A percentile compares a stretch with the other conserved stretches of the same genome.
These are phyloP conservation scores for Harringtonia aguacate DNA, from an alignment of 2,329 filamentous ascomycete genomes.

Conservation along the genomic window DNA sequence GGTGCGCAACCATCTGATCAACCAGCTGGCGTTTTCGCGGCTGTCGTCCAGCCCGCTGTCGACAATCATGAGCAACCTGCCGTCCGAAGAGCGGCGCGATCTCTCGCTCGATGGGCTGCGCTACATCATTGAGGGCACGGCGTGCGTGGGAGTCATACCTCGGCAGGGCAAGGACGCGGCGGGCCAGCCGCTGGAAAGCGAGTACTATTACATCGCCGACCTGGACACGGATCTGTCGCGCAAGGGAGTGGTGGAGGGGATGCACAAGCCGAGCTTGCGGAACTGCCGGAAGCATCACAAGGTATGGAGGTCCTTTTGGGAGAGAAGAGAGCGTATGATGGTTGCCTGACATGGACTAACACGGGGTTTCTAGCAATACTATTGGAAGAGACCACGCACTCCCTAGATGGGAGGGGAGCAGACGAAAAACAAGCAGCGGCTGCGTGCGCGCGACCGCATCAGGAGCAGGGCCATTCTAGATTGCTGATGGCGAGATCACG, in stretches of 20 bases:
- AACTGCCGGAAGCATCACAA: conserved; percentile 94
- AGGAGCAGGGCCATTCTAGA: too few relatives aligned
- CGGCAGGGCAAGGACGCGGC: conserved; percentile 93
- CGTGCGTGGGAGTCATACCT: conserved; percentile 78
- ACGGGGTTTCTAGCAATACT: conserved; percentile 48
- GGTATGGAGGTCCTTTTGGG: conserved; percentile 38
- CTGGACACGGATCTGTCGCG: conserved; percentile 70
- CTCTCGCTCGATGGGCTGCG: conserved; percentile 56
- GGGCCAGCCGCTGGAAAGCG: conserved; percentile 84
- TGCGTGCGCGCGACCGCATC: too few relatives aligned
- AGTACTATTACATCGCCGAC: conserved; percentile 94
- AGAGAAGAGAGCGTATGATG: background rate
- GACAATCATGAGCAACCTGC: conserved; percentile 79
- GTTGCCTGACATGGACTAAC: conserved; percentile 10
- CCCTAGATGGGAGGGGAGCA: conserved; percentile 24
- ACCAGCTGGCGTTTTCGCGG: conserved; percentile 90
- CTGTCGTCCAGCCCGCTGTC: conserved; percentile 86
- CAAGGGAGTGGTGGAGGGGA: conserved; percentile 67
- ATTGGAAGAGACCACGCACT: conserved; percentile 55
- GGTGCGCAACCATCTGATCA: conserved; percentile 79
- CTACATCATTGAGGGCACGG: conserved; percentile 58
- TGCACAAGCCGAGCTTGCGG: conserved; percentile 80
- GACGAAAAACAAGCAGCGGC: too few relatives aligned
- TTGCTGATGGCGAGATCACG: background rate
- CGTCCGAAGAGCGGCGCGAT: conserved; percentile 48